These are phyloP conservation scores for Glycine tomentella DNA, from an alignment of 306 rosid genomes.

Conservation along the genomic window DNA sequence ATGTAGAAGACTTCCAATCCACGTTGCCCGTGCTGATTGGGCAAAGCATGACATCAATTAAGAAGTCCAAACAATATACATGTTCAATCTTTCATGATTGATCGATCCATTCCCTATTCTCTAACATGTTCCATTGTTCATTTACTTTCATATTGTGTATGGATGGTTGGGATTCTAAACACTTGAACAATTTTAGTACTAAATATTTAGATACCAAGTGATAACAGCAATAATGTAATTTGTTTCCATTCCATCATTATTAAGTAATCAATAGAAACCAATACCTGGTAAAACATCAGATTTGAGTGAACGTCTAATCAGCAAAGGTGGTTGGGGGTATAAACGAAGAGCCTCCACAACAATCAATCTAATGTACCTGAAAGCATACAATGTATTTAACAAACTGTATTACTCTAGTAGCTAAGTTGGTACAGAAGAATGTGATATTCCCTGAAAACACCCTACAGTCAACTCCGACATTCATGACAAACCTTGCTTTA, in stretches of 20 bases:
- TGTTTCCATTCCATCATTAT: constrained; percentile 33
- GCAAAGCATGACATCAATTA: constrained; percentile 19
- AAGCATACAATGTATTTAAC: constrained; percentile 38
- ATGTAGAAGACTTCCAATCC: constrained; percentile 12
- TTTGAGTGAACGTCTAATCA: constrained; percentile 86
- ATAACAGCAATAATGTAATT: constrained; percentile 27
- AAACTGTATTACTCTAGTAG: constrained; percentile 23
- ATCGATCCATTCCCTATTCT: constrained; percentile 14
- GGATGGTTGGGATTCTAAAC: constrained; percentile 37
- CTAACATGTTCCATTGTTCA: background rate
- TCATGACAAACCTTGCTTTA: constrained; percentile 17
- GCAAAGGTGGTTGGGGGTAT: constrained; percentile 96
- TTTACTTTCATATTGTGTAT: background rate
- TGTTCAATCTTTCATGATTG: constrained; percentile 23
- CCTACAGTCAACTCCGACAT: constrained; percentile 30
- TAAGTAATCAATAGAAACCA: constrained; percentile 26
- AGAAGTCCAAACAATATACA: constrained; percentile 13
- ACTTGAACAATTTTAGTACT: constrained; percentile 5
- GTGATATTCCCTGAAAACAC: constrained; percentile 34
- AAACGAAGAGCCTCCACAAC: constrained; percentile 89
- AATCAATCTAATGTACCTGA: constrained; percentile 86
- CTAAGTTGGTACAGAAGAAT: constrained; percentile 16
- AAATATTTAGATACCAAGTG: background rate
- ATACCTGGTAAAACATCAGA: constrained; percentile 90
- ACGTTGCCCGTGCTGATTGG: background rate